A percentile compares a stretch with the other conserved stretches of the same genome.
These are phyloP conservation scores for Colletotrichum sp. DNA, from an alignment of 2,329 filamentous ascomycete genomes.

Conservation along the genomic window DNA sequence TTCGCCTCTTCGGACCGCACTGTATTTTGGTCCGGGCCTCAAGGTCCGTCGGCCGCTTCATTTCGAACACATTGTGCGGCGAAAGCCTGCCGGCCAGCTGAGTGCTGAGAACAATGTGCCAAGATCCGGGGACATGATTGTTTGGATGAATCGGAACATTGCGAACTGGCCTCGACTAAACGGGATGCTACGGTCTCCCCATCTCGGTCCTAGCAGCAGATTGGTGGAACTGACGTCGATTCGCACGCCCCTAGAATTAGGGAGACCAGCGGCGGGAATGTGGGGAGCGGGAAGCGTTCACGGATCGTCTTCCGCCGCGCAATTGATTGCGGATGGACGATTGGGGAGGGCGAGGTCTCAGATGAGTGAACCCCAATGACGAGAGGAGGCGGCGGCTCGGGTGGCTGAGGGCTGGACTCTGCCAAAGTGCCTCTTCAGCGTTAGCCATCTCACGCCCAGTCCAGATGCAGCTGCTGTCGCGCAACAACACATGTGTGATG, in stretches of 20 bases:
- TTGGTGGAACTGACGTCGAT: slow-evolving; percentile 15
- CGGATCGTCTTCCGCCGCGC: slow-evolving; percentile 18
- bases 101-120: slow-evolving; percentile 1
- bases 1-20: neutral
- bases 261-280: slow-evolving; percentile 7
- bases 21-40: neutral
- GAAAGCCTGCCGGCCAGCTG: neutral
- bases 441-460: neutral
- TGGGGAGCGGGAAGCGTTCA: slow-evolving; percentile 19
- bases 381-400: neutral
- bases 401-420: neutral
- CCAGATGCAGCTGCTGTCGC: neutral
- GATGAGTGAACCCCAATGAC: neutral
- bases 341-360: neutral
- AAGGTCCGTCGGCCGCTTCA: neutral
- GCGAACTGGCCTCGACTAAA: neutral
- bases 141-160: slow-evolving; percentile 4
- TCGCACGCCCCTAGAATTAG: slow-evolving; percentile 1
- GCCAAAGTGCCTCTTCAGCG: neutral
- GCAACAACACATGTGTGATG: neutral
- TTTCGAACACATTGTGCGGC: neutral
- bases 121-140: neutral
- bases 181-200: neutral
- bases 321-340: slow-evolving; percentile 6
- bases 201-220: slow-evolving; percentile 4